A percentile compares a stretch with the other conserved stretches of the same genome.
phyloP scores from a whole-genome alignment of 257 asterid species.

The Anisodus tanguticus region DNA sequence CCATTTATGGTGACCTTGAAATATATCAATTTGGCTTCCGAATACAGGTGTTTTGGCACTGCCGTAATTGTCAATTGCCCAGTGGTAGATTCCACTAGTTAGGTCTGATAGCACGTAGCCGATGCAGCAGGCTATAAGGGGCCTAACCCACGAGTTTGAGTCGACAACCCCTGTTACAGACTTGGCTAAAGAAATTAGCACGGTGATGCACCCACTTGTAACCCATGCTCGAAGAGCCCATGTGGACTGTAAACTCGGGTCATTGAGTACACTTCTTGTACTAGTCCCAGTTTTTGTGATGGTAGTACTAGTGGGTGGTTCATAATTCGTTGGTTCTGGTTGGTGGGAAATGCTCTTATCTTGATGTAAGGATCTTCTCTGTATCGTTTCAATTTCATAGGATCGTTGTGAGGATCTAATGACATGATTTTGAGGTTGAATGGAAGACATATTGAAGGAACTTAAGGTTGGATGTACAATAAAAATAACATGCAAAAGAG shows the following conservation, averaged over 20 bases:
- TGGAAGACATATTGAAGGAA: constrained; percentile 39
- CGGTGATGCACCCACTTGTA: constrained; percentile 72
- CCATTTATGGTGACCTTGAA: constrained; percentile 90
- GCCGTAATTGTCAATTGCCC: constrained; percentile 96
- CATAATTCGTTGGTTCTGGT: not conserved
- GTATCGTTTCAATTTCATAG: not conserved
- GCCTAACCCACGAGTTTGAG: constrained; percentile 60
- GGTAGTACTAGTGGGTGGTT: not conserved
- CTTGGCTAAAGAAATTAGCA: constrained; percentile 62
- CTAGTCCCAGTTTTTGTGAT: not conserved
- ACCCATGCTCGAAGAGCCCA: constrained; percentile 92
- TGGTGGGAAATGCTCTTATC: too few relatives aligned
- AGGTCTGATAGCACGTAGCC: constrained; percentile 79
- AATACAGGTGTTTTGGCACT: constrained; percentile 61
- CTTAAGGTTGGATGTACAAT: not conserved
- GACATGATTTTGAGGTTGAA: constrained; percentile 34
- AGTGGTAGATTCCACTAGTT: constrained; percentile 84
- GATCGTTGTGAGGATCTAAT: constrained; percentile 27
- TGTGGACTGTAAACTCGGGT: constrained; percentile 60
- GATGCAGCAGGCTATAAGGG: constrained; percentile 55
- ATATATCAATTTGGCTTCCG: constrained; percentile 72
- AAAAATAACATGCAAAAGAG: not conserved
- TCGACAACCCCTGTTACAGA: constrained; percentile 43
- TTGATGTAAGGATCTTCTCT: not conserved
- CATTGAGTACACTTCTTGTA: constrained; percentile 42